These are phyloP conservation scores for Zangia roseola DNA, from an alignment of 768 basidiomycete species.

Conservation along the genomic window DNA sequence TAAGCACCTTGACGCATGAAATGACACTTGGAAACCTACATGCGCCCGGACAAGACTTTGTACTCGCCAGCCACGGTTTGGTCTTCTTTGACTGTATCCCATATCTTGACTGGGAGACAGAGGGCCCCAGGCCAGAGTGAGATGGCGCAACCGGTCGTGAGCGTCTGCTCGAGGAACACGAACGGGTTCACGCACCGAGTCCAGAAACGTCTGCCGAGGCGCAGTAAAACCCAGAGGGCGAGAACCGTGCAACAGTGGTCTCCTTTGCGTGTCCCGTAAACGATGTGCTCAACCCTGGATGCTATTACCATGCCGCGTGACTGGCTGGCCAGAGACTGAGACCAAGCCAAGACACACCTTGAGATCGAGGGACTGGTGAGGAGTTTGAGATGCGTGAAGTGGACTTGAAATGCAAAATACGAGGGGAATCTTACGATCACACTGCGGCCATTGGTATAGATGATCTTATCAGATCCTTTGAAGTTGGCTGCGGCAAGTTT, in stretches of 20 bases:
- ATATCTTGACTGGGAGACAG: constrained; percentile 67
- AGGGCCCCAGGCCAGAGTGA: too few relatives aligned
- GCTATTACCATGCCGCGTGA: constrained; percentile 42
- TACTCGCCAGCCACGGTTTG: constrained; percentile 81
- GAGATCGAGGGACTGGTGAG: constrained; percentile 72
- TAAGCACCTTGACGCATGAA: not conserved
- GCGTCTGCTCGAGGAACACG: not conserved
- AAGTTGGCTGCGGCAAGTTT: constrained; percentile 68
- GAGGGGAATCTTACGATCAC: constrained; percentile 67
- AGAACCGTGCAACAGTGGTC: constrained; percentile 86
- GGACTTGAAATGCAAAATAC: not conserved
- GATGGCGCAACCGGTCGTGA: not conserved
- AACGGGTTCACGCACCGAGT: constrained; percentile 53
- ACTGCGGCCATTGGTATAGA: constrained; percentile 81
- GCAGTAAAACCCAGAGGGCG: constrained; percentile 93
- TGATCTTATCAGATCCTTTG: constrained; percentile 59
- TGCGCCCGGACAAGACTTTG: constrained; percentile 65
- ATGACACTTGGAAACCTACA: constrained; percentile 43
- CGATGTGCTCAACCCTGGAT: constrained; percentile 57
- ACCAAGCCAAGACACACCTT: constrained; percentile 48
- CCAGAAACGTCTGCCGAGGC: constrained; percentile 86
- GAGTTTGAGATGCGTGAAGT: not conserved
- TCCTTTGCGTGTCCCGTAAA: constrained; percentile 83
- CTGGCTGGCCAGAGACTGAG: not conserved
- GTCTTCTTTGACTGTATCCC: constrained; percentile 89